Base-by-base conservation (phyloP, 345 rosid genomes). In the Lepidium africanum region DNA sequence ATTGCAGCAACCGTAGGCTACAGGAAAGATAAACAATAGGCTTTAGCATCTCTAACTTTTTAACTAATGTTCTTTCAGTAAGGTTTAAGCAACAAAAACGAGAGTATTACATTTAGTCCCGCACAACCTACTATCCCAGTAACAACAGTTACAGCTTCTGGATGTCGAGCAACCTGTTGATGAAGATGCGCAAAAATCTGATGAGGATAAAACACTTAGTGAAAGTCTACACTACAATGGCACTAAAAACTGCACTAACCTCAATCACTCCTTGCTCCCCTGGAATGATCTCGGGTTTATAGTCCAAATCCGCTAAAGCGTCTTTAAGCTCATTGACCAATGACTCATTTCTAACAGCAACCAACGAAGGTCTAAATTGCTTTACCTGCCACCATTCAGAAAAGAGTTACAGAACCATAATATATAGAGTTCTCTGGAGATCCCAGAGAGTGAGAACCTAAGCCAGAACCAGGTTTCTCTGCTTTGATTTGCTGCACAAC, bases 41-140 rank as follows among this genome's bases (percentile, higher is more conserved):
- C 19, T 71, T 37, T 10, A 42, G 21, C 19, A 46, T 27, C 49
- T 70, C 0, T 14, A 57, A 25, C 15, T 52, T 40, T 32, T 48
- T 27, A 9, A 4, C 3, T 59, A 53, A 21, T 65, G 42, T 14
- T 32, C 55, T 53, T 23, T 40, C 36, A 72, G 5, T 30, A 36
- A 39, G 19, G 10, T 25, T 39, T 7, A 15, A 36, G 0, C 12
- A 40, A 10, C 38, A 6, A 7, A n/a, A 6, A 36, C 12, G 2
- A 11, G 41, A 23, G 33, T 80, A 12, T 33, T 65, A 85, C 97
- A 90, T 86, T 87, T 21, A 94, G 83, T 72, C 99, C 99, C 1
- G 99, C 99, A 77, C 99, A 94, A 54, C 99, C 99, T 16, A 91
- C 99, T 54, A 94, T 94, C 63, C 97, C 99, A 2, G 97, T 91